Conservation (phyloP, 768 basidiomycete genomes). For the Solioccasus polychromus region DNA sequence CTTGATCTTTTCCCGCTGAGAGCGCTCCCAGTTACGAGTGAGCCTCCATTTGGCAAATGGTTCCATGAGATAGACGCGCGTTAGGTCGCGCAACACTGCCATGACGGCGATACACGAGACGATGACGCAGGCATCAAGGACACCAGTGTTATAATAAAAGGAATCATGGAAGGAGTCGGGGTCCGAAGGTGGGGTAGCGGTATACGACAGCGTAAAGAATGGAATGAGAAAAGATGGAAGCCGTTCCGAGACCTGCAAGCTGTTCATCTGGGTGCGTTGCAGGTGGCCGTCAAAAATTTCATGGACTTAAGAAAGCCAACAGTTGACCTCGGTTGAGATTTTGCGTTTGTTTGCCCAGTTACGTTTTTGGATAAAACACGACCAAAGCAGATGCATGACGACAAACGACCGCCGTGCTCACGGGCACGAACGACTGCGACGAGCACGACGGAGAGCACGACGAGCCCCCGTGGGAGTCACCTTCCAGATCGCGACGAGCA, state of each 20-base stretch:
- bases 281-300: conserved; percentile 35
- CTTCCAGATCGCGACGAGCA: neutral
- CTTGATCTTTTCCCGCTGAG: conserved; percentile 17
- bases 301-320: conserved; percentile 22
- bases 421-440: conserved; percentile 6
- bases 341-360: conserved; percentile 32
- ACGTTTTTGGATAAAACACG: conserved; percentile 31
- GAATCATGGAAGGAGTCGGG: conserved; percentile 75
- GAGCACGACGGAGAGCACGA: conserved; percentile 3
- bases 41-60: conserved; percentile 83
- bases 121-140: conserved; percentile 74
- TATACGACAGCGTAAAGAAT: conserved; percentile 75
- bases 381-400: conserved; percentile 15
- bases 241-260: conserved; percentile 34
- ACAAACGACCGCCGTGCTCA: conserved; percentile 3
- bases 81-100: conserved; percentile 79
- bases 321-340: conserved; percentile 17
- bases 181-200: conserved; percentile 47
- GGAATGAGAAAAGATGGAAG: conserved; percentile 57
- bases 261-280: conserved; percentile 37
- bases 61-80: conserved; percentile 70
- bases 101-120: conserved; percentile 81
- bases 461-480: neutral
- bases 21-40: conserved; percentile 44
- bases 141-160: conserved; percentile 69